Evolutionary conservation across 371 early-diverging fungal genomes (phyloP).

Genomic region (Umbelopsis sp.): DNA sequence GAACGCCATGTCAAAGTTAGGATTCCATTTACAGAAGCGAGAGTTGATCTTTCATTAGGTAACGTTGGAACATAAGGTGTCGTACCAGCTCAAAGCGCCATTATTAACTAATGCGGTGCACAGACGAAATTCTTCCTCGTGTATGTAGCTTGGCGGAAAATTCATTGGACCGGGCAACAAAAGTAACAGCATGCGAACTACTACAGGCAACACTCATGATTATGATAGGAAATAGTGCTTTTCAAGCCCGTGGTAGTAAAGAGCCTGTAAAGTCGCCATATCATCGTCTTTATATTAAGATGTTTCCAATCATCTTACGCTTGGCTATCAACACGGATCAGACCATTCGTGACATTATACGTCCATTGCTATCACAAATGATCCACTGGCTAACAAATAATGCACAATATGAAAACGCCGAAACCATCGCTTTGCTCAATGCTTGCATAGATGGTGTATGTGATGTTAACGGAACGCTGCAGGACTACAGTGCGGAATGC

Average conservation of each 20-base stretch:
- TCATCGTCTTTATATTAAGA: conserved; percentile 59
- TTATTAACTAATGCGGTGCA: neutral
- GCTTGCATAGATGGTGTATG: conserved; percentile 72
- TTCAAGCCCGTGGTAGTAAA: conserved; percentile 43
- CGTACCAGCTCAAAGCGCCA: neutral
- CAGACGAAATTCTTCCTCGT: conserved; percentile 77
- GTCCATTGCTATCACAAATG: conserved; percentile 63
- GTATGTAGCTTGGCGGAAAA: conserved; percentile 76
- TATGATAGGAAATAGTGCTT: conserved; percentile 77
- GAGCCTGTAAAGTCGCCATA: conserved; percentile 58
- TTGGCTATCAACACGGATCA: conserved; percentile 76
- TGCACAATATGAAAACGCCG: conserved; percentile 74
- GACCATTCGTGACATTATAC: conserved; percentile 68
- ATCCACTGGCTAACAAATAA: conserved; percentile 85
- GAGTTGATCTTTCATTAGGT: conserved; percentile 69
- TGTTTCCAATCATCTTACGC: conserved; percentile 74
- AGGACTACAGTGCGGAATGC: conserved; percentile 80
- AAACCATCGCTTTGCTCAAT: conserved; percentile 71
- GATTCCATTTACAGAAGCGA: conserved; percentile 71
- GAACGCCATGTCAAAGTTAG: conserved; percentile 52
- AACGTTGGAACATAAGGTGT: conserved; percentile 1
- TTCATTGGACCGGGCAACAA: conserved; percentile 75
- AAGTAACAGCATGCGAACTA: conserved; percentile 77
- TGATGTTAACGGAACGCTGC: conserved; percentile 57
- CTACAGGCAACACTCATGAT: conserved; percentile 71